A percentile compares a stretch with the other conserved stretches of the same genome.
Conservation (phyloP, 2,329 filamentous ascomycete genomes). For the Geosmithia flava region DNA sequence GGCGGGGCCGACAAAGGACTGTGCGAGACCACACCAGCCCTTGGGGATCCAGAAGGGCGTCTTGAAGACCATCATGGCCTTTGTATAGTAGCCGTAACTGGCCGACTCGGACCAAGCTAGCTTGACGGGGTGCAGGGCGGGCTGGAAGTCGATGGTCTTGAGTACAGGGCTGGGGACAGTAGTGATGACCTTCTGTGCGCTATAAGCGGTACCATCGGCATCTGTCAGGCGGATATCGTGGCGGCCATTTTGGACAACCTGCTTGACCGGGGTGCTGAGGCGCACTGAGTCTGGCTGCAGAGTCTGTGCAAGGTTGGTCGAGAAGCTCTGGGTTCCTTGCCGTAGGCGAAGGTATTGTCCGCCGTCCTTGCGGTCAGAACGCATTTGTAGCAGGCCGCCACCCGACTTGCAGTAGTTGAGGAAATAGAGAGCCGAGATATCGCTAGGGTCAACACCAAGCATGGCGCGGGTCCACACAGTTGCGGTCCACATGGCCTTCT, state of each 20-base stretch:
- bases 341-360: slow-evolving; percentile 38
- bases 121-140: slow-evolving; percentile 29
- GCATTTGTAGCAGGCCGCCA: slow-evolving; percentile 37
- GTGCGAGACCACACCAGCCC: slow-evolving; percentile 30
- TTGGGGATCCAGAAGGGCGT: slow-evolving; percentile 22
- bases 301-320: slow-evolving; percentile 18
- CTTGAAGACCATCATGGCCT: slow-evolving; percentile 31
- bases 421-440: slow-evolving; percentile 39
- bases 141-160: slow-evolving; percentile 31
- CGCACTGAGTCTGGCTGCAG: slow-evolving; percentile 15
- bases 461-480: slow-evolving; percentile 34
- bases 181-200: slow-evolving; percentile 31
- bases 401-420: slow-evolving; percentile 41
- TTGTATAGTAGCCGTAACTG: slow-evolving; percentile 34
- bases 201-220: slow-evolving; percentile 11
- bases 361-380: slow-evolving; percentile 37
- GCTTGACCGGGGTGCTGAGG: slow-evolving; percentile 16
- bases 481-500: slow-evolving; percentile 19
- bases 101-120: slow-evolving; percentile 16
- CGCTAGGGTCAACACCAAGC: slow-evolving; percentile 34
- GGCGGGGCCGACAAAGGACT: slow-evolving; percentile 31
- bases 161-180: slow-evolving; percentile 33
- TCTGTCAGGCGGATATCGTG: slow-evolving; percentile 11
- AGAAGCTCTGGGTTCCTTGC: slow-evolving; percentile 30
- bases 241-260: slow-evolving; percentile 12